Conservation (phyloP, 116 monocot genomes). For the Posidonia oceanica region DNA sequence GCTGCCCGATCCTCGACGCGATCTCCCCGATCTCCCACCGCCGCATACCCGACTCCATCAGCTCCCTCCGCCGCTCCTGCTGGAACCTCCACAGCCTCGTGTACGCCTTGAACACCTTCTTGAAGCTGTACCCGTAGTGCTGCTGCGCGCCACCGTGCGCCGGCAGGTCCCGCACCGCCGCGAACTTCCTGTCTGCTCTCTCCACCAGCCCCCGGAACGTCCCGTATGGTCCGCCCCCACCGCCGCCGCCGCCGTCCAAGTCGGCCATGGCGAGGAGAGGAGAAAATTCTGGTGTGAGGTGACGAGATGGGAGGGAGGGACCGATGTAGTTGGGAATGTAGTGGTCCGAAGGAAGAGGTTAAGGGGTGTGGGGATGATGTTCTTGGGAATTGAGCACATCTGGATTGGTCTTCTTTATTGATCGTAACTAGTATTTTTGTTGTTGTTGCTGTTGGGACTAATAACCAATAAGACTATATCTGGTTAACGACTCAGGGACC, state of each 20-base stretch:
- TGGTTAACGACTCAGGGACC: too few species aligned
- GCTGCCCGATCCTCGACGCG: slow-evolving; percentile 97
- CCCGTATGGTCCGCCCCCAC: slow-evolving; percentile 15
- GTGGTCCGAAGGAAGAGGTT: too few species aligned
- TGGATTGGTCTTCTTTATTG: too few species aligned
- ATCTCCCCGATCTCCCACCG: slow-evolving; percentile 92
- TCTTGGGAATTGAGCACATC: too few species aligned
- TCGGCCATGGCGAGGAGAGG: slow-evolving; percentile 6
- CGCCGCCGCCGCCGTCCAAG: slow-evolving; percentile 8
- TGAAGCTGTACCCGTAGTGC: slow-evolving; percentile 30
- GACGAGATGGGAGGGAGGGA: background rate
- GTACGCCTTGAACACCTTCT: slow-evolving; percentile 83
- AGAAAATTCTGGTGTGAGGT: background rate
- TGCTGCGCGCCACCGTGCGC: slow-evolving; percentile 33
- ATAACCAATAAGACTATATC: too few species aligned
- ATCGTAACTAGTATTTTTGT: too few species aligned
- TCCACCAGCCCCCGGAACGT: slow-evolving; percentile 49
- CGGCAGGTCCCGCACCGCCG: slow-evolving; percentile 56
- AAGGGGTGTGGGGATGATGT: too few species aligned
- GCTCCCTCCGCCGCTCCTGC: slow-evolving; percentile 51
- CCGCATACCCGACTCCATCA: slow-evolving; percentile 51
- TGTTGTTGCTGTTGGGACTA: too few species aligned
- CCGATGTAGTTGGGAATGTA: too few species aligned
- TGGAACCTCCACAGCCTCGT: slow-evolving; percentile 84
- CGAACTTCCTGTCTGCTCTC: slow-evolving; percentile 77